A percentile compares a stretch with the other conserved stretches of the same genome.
These are phyloP conservation scores for Pontederia crassipes DNA, from an alignment of 176 grass and related monocot species.

Conservation along the genomic window DNA sequence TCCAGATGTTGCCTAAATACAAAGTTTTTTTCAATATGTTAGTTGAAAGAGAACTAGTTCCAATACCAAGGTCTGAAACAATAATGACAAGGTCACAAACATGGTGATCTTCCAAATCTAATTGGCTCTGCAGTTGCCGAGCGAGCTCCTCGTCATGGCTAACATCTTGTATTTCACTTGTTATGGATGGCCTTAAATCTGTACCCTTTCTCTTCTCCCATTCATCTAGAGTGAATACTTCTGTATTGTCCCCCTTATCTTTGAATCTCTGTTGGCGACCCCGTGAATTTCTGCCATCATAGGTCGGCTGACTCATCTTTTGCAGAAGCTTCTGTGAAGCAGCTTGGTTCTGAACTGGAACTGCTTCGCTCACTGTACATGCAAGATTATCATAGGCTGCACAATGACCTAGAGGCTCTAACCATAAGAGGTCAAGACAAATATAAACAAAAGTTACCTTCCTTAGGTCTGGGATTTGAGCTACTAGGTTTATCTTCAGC, in stretches of 20 bases:
- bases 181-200: conserved; percentile 10
- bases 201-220: conserved; percentile 71
- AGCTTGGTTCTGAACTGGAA: conserved; percentile 94
- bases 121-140: conserved; percentile 59
- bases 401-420: background rate
- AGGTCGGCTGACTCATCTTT: conserved; percentile 52
- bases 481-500: conserved; percentile 34
- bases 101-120: conserved; percentile 60
- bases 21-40: background rate
- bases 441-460: conserved; percentile 28
- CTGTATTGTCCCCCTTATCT: conserved; percentile 52
- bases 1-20: conserved; percentile 25
- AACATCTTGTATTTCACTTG: conserved; percentile 40
- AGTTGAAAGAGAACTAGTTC: background rate
- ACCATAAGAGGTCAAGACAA: background rate
- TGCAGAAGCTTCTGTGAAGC: conserved; percentile 84
- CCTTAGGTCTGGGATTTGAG: conserved; percentile 64
- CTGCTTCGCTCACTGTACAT: conserved; percentile 55
- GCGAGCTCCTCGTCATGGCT: conserved; percentile 74
- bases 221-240: conserved; percentile 86
- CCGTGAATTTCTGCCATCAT: conserved; percentile 29
- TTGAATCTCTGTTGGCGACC: conserved; percentile 51
- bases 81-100: conserved; percentile 21
- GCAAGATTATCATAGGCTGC: background rate
- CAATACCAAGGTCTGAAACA: background rate